These are phyloP conservation scores for Ceriops tagal DNA, from an alignment of 345 rosid genomes.

Conservation along the genomic window DNA sequence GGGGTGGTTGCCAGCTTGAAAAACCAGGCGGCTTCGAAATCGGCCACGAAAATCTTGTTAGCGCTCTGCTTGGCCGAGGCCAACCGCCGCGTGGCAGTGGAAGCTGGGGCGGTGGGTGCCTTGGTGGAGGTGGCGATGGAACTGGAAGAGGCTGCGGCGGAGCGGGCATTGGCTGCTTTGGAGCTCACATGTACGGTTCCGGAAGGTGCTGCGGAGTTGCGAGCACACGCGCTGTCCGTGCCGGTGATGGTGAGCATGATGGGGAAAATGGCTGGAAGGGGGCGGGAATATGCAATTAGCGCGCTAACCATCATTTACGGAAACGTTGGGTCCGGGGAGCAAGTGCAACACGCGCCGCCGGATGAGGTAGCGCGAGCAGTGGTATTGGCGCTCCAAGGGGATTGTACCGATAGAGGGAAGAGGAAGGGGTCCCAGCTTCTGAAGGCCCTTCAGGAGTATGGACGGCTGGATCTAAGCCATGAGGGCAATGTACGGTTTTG, in stretches of 20 bases:
- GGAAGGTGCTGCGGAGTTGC: slow-evolving; percentile 74
- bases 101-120: slow-evolving; percentile 67
- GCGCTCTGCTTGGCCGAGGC: slow-evolving; percentile 75
- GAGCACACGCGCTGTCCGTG: slow-evolving; percentile 74
- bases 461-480: slow-evolving; percentile 47
- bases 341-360: slow-evolving; percentile 50
- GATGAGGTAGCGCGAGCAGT: slow-evolving; percentile 91
- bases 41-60: slow-evolving; percentile 66
- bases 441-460: slow-evolving; percentile 62
- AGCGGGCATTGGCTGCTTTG: slow-evolving; percentile 73
- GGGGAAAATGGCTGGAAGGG: slow-evolving; percentile 77
- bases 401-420: slow-evolving; percentile 67
- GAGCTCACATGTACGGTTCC: slow-evolving; percentile 74
- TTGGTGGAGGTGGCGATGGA: slow-evolving; percentile 68
- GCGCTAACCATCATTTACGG: slow-evolving; percentile 63
- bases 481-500: slow-evolving; percentile 34
- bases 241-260: slow-evolving; percentile 91
- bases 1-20: slow-evolving; percentile 50
- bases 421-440: slow-evolving; percentile 81
- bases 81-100: slow-evolving; percentile 76
- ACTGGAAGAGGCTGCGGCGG: slow-evolving; percentile 64
- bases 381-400: slow-evolving; percentile 66
- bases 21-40: slow-evolving; percentile 45
- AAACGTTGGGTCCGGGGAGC: slow-evolving; percentile 20
- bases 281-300: slow-evolving; percentile 78